A percentile compares a stretch with the other conserved stretches of the same genome.
These are phyloP conservation scores for Typha latifolia DNA, from an alignment of 176 grass and related monocot genomes.

Conservation along the genomic window DNA sequence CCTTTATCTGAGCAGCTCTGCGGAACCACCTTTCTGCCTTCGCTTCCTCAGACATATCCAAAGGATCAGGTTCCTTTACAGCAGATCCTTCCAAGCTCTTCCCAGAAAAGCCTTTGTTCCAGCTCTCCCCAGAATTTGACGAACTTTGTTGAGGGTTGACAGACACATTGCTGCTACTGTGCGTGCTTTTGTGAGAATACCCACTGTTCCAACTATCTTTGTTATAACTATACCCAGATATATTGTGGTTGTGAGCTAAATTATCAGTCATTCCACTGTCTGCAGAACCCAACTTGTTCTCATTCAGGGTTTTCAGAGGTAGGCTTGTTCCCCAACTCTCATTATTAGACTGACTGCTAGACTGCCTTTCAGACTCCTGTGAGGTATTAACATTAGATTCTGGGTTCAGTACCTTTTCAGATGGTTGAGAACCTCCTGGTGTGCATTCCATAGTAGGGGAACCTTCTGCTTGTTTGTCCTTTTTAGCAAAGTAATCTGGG, in stretches of 20 bases:
- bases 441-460: slow-evolving; percentile 10
- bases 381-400: slow-evolving; percentile 17
- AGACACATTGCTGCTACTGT: slow-evolving; percentile 4
- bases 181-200: slow-evolving; percentile 11
- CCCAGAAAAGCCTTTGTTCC: slow-evolving; percentile 32
- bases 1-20: slow-evolving; percentile 85
- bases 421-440: slow-evolving; percentile 21
- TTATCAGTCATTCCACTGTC: slow-evolving; percentile 6
- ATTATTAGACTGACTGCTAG: slow-evolving; percentile 22
- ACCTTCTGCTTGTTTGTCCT: slow-evolving; percentile 42
- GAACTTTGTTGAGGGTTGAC: slow-evolving; percentile 20
- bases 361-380: slow-evolving; percentile 3
- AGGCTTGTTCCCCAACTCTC: slow-evolving; percentile 14
- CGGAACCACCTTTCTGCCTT: slow-evolving; percentile 97
- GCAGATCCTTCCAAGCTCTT: slow-evolving; percentile 83
- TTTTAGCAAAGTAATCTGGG: slow-evolving; percentile 84
- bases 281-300: slow-evolving; percentile 16
- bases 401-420: slow-evolving; percentile 18
- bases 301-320: slow-evolving; percentile 19
- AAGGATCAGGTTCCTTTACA: slow-evolving; percentile 66
- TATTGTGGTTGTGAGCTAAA: slow-evolving; percentile 25
- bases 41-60: slow-evolving; percentile 98
- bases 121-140: slow-evolving; percentile 22
- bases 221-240: slow-evolving; percentile 20
- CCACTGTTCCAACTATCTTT: slow-evolving; percentile 16